phyloP scores from a whole-genome alignment of 2,329 filamentous ascomycete species.

The Pyricularia pennisetigena region DNA sequence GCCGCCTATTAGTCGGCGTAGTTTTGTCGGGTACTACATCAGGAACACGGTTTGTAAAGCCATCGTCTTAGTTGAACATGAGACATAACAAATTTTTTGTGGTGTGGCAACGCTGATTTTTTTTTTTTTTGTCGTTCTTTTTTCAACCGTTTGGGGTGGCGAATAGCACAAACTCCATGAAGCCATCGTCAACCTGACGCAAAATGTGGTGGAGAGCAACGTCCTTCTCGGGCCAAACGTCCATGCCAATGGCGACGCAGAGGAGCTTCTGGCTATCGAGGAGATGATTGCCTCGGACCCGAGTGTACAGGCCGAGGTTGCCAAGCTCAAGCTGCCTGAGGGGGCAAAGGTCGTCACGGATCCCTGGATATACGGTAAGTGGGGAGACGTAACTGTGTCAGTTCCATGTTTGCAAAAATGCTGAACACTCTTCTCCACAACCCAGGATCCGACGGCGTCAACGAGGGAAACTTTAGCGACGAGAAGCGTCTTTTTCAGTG shows the following conservation, averaged over 20 bases:
- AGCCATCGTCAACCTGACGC: constrained; percentile 41
- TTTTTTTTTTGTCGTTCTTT: too few relatives aligned
- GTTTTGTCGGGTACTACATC: constrained; percentile 49
- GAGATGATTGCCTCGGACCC: constrained; percentile 43
- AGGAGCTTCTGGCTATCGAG: constrained; percentile 50
- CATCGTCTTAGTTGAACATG: too few relatives aligned
- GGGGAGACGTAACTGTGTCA: neutral
- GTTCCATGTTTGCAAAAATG: neutral
- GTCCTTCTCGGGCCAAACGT: constrained; percentile 46
- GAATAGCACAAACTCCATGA: constrained; percentile 51
- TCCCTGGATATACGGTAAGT: constrained; percentile 53
- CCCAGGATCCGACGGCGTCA: constrained; percentile 35
- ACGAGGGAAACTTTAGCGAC: constrained; percentile 9
- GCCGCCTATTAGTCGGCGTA: constrained; percentile 35
- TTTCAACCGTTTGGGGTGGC: neutral
- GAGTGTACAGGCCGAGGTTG: constrained; percentile 47
- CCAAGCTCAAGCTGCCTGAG: constrained; percentile 50
- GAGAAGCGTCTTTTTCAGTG: constrained; percentile 38
- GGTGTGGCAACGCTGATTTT: too few relatives aligned
- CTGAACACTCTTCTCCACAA: neutral
- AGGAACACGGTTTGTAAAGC: constrained; percentile 40
- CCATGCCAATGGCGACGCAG: constrained; percentile 49
- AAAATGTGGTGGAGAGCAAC: constrained; percentile 42
- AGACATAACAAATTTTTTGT: too few relatives aligned
- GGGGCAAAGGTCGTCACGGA: constrained; percentile 49